Conservation (phyloP, 768 basidiomycete species). For the Lactarius quietus region DNA sequence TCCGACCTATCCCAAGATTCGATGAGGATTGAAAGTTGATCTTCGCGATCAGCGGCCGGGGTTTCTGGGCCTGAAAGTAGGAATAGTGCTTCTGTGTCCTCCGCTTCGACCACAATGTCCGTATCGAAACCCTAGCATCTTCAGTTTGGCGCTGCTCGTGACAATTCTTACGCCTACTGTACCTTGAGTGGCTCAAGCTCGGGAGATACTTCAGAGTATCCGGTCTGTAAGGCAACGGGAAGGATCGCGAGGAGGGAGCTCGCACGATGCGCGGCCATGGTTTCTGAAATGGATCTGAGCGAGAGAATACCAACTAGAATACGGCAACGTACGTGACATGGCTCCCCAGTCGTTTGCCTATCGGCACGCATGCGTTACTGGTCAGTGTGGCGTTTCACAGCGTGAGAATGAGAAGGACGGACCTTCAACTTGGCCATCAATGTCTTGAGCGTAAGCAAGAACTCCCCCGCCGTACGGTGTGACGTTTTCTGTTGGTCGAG, state of each 20-base stretch:
- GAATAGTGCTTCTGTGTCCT: constrained; percentile 39
- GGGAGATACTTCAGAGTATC: constrained; percentile 43
- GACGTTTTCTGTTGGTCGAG: constrained; percentile 36
- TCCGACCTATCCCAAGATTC: constrained; percentile 34
- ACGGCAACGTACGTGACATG: constrained; percentile 48
- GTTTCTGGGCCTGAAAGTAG: constrained; percentile 28
- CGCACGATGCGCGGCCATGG: constrained; percentile 45
- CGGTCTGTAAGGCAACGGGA: constrained; percentile 45
- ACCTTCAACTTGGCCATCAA: neutral
- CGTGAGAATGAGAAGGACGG: neutral
- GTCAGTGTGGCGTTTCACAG: neutral
- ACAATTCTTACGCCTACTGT: neutral
- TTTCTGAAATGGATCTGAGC: constrained; percentile 35
- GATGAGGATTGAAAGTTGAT: constrained; percentile 27
- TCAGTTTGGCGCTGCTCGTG: too few relatives aligned
- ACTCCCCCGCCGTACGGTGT: constrained; percentile 38
- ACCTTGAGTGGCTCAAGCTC: constrained; percentile 51
- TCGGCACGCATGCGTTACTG: neutral
- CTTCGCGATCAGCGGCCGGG: constrained; percentile 29
- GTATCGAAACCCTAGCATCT: constrained; percentile 48
- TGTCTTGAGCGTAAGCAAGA: neutral
- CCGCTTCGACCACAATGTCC: constrained; percentile 29
- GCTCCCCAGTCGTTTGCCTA: constrained; percentile 64
- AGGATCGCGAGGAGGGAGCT: constrained; percentile 38
- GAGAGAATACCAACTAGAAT: neutral